Evolutionary conservation across 805 yeast genomes (phyloP).

Genomic region (Starmerella vaccinii): DNA sequence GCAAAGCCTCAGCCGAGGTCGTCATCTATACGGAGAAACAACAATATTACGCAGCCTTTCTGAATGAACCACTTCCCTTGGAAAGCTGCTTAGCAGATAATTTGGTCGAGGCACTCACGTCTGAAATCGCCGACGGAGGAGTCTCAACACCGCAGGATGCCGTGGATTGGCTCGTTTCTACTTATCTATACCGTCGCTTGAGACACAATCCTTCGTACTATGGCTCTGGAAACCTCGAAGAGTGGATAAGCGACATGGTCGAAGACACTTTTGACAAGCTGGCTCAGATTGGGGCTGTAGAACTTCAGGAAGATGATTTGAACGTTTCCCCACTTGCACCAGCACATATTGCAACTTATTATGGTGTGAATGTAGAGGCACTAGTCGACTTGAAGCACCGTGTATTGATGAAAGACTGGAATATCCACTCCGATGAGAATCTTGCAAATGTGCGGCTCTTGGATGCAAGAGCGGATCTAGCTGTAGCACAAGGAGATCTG

Average conservation of each 20-base stretch:
- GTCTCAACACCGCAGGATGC: constrained; percentile 69
- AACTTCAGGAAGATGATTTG: constrained; percentile 35
- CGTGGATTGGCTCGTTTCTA: constrained; percentile 79
- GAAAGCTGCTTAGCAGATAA: constrained; percentile 60
- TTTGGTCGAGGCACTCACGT: constrained; percentile 57
- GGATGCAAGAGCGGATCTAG: constrained; percentile 59
- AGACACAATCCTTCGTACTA: constrained; percentile 80
- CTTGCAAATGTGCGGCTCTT: constrained; percentile 36
- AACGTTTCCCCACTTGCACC: constrained; percentile 51
- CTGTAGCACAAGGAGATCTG: constrained; percentile 5
- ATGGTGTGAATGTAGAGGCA: constrained; percentile 44
- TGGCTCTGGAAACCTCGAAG: constrained; percentile 72
- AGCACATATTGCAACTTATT: constrained; percentile 64
- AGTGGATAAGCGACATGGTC: constrained; percentile 70
- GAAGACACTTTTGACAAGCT: constrained; percentile 62
- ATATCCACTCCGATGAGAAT: not conserved
- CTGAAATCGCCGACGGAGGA: constrained; percentile 60
- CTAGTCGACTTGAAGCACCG: constrained; percentile 33
- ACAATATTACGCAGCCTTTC: constrained; percentile 58
- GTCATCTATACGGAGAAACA: constrained; percentile 51
- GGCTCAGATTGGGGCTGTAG: constrained; percentile 47
- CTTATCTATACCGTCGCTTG: constrained; percentile 72
- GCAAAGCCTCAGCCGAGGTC: constrained; percentile 32
- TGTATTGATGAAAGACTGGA: not conserved
- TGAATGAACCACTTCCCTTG: constrained; percentile 66